Evolutionary conservation across 768 basidiomycete species (phyloP).

Genomic region (Daedaleopsis nitida): DNA sequence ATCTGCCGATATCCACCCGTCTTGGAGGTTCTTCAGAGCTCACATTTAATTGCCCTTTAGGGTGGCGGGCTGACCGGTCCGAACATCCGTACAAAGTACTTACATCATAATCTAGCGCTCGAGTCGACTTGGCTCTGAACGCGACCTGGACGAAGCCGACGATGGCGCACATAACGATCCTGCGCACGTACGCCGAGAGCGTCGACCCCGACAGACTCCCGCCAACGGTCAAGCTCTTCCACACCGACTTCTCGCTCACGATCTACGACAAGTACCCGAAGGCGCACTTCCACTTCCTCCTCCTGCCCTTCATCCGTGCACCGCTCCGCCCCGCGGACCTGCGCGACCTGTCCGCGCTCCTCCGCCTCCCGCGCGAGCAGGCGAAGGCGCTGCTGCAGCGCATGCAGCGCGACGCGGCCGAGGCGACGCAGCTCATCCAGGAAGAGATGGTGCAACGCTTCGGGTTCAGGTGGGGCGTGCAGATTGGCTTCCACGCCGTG

Average conservation of each 20-base stretch:
- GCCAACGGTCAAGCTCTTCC: constrained; percentile 57
- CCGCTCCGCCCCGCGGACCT: constrained; percentile 43
- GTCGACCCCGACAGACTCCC: constrained; percentile 56
- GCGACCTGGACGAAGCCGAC: too few relatives aligned
- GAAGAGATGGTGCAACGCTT: constrained; percentile 79
- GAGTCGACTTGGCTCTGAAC: too few relatives aligned
- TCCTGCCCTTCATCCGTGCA: constrained; percentile 60
- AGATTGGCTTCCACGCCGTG: constrained; percentile 82
- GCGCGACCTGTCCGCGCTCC: constrained; percentile 54
- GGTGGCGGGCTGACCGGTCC: background rate
- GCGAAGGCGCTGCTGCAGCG: constrained; percentile 56
- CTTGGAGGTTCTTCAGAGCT: too few relatives aligned
- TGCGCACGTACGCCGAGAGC: constrained; percentile 61
- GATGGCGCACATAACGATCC: constrained; percentile 43
- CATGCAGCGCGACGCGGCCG: constrained; percentile 58
- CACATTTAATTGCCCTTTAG: too few relatives aligned
- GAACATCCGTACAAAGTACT: background rate
- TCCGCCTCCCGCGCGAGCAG: constrained; percentile 52
- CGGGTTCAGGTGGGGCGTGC: constrained; percentile 76
- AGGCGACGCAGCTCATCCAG: constrained; percentile 61
- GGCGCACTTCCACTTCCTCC: constrained; percentile 84
- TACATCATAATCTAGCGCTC: too few relatives aligned
- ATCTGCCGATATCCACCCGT: too few relatives aligned
- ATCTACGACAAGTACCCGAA: constrained; percentile 81
- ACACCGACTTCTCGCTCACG: constrained; percentile 57